A percentile compares a stretch with the other conserved stretches of the same genome.
These are phyloP conservation scores for Paradendryphiella salina DNA, from an alignment of 2,329 filamentous ascomycete species.

Conservation along the genomic window DNA sequence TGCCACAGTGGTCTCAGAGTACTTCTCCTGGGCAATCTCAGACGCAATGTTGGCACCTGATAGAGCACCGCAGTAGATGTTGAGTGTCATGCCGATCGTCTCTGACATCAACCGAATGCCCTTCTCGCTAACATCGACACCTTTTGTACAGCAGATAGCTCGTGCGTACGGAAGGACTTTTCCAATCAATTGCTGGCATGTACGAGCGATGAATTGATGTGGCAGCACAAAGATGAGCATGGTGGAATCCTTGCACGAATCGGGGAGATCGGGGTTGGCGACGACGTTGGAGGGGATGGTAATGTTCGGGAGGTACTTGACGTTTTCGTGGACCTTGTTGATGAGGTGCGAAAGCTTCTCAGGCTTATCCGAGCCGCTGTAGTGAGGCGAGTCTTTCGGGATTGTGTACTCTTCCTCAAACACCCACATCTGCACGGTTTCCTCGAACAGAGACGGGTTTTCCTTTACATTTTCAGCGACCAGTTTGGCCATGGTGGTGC, in stretches of 20 bases:
- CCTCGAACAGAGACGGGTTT: constrained; percentile 79
- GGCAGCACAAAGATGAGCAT: constrained; percentile 96
- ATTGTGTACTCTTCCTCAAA: constrained; percentile 88
- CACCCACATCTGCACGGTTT: constrained; percentile 97
- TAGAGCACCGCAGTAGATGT: constrained; percentile 94
- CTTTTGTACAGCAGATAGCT: constrained; percentile 97
- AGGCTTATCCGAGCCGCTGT: constrained; percentile 65
- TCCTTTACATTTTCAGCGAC: constrained; percentile 86
- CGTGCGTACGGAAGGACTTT: constrained; percentile 90
- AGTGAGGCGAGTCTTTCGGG: constrained; percentile 71
- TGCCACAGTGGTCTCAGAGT: constrained; percentile 94
- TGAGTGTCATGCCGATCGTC: constrained; percentile 85
- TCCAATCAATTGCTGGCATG: constrained; percentile 81
- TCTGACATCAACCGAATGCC: constrained; percentile 91
- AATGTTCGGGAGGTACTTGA: constrained; percentile 96
- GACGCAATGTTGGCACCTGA: constrained; percentile 95
- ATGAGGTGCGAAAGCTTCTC: constrained; percentile 91
- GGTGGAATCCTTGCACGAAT: constrained; percentile 79
- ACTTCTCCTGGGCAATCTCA: constrained; percentile 94
- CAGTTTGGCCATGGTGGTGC: constrained; percentile 96
- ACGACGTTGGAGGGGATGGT: constrained; percentile 78
- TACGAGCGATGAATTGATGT: constrained; percentile 90
- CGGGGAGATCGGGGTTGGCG: constrained; percentile 78
- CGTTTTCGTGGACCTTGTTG: constrained; percentile 91
- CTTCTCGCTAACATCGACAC: constrained; percentile 86